Evolutionary conservation across 495 filamentous ascomycete species (phyloP), one percentile per base, ranked within the genome.

Genomic region (Penicillium cataractarum): DNA sequence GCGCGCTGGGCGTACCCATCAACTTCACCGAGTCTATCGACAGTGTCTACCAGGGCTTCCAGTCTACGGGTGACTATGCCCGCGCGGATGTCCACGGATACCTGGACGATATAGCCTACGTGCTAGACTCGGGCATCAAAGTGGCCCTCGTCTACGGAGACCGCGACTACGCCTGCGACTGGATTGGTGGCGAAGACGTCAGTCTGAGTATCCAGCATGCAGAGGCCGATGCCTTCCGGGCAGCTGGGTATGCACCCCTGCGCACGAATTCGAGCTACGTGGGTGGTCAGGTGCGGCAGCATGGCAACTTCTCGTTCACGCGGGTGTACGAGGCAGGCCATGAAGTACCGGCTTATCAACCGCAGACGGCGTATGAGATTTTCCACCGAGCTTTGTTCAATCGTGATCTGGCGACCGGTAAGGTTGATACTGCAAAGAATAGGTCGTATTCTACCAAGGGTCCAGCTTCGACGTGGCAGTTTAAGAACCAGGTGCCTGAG

Each of bases 61-160:
- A 65, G 0, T 61, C 71, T 0, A 87, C 84, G 9, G 76, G 75
- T 39, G 80, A 79, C 66, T 80, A 80, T 57, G 74, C 74, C 19
- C 76, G 73, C 33, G 75, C 75, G 6, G 76, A 82, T 46, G 69
- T 80, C 17, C 81, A 67, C 39, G 83, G 83, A 21, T 82, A 83
- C 55, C 64, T 87, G 2, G 76, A 82, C 29, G 80, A 84, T 49
- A 58, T 90, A 10, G 77, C 74, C 9, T 82, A 83, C 37, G 62
- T 88, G 4, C 75, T 89, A 6, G 74, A 82, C 27, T 75, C 76
- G 15, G 83, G 83, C 5, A 82, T 92, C 65, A 86, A 88, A 54
- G 86, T 93, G 4, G 84, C 86, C 13, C 79, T 92, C 7, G 78
- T 91, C 40, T 91, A 91, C 63, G 90, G 86, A 15, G 84, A 85